phyloP scores from a whole-genome alignment of 2,329 filamentous ascomycete species.

The Ceratocystis smalleyi region DNA sequence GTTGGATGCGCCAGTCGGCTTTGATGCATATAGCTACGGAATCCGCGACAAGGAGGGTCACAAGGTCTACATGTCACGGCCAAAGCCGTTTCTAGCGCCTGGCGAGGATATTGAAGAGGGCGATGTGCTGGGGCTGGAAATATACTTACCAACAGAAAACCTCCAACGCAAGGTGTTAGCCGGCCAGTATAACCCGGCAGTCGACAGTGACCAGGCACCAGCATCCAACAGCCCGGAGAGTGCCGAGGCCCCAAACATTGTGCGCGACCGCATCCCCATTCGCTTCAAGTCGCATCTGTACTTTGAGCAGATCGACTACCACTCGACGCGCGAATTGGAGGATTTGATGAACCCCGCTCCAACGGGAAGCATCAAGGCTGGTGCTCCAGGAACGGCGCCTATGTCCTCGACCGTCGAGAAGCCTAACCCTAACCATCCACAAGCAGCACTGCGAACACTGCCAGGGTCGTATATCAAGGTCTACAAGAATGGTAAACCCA shows the following conservation, averaged over 20 bases:
- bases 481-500: conserved; percentile 78
- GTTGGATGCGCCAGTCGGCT: conserved; percentile 69
- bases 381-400: conserved; percentile 22
- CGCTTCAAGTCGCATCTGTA: conserved; percentile 86
- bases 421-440: conserved; percentile 56
- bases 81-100: conserved; percentile 73
- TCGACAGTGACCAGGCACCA: conserved; percentile 44
- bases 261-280: conserved; percentile 89
- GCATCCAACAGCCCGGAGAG: conserved; percentile 21
- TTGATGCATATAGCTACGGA: conserved; percentile 86
- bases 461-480: conserved; percentile 75
- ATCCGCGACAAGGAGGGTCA: conserved; percentile 81
- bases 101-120: conserved; percentile 71
- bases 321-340: conserved; percentile 74
- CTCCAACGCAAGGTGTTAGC: conserved; percentile 79
- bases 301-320: conserved; percentile 85
- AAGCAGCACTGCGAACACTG: conserved; percentile 65
- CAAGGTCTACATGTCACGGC: conserved; percentile 82
- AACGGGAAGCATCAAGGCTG: conserved; percentile 29
- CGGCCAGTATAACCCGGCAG: conserved; percentile 72
- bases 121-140: conserved; percentile 87
- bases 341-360: conserved; percentile 60
- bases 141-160: conserved; percentile 69
- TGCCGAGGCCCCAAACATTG: conserved; percentile 58
- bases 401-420: conserved; percentile 26